Conservation (phyloP, 2,329 filamentous ascomycete genomes). For the Trichoderma atrobrunneum region DNA sequence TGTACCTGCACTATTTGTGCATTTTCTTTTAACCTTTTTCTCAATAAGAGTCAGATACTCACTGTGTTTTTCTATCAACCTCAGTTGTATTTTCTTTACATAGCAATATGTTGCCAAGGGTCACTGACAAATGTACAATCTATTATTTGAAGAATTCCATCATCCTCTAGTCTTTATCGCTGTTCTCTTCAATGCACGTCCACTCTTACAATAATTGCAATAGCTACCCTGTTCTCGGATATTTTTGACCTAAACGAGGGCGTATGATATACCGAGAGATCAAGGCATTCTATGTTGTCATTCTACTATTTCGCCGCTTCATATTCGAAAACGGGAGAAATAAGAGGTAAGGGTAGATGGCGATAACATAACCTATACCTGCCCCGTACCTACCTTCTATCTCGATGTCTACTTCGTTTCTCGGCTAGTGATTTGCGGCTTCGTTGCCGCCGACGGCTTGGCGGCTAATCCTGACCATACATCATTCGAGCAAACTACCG, state of each 20-base stretch:
- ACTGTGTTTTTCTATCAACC: not conserved
- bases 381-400: too few relatives aligned
- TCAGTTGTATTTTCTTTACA: not conserved
- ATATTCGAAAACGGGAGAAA: too few relatives aligned
- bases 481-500: too few relatives aligned
- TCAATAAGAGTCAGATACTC: not conserved
- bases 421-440: too few relatives aligned
- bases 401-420: too few relatives aligned
- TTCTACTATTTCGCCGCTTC: not conserved
- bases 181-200: not conserved
- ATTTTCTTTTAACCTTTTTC: not conserved
- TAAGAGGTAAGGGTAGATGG: too few relatives aligned
- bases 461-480: too few relatives aligned
- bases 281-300: not conserved
- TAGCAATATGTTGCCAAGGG: not conserved
- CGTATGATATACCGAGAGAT: not conserved
- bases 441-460: too few relatives aligned
- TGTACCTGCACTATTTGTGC: not conserved
- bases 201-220: not conserved
- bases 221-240: too few relatives aligned
- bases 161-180: not conserved
- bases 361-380: too few relatives aligned
- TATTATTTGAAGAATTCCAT: not conserved
- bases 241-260: too few relatives aligned
- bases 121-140: not conserved